A percentile compares a stretch with the other conserved stretches of the same genome.
These are phyloP conservation scores for Ustilago nuda DNA, from an alignment of 1,284 basidiomycete species.

Conservation along the genomic window DNA sequence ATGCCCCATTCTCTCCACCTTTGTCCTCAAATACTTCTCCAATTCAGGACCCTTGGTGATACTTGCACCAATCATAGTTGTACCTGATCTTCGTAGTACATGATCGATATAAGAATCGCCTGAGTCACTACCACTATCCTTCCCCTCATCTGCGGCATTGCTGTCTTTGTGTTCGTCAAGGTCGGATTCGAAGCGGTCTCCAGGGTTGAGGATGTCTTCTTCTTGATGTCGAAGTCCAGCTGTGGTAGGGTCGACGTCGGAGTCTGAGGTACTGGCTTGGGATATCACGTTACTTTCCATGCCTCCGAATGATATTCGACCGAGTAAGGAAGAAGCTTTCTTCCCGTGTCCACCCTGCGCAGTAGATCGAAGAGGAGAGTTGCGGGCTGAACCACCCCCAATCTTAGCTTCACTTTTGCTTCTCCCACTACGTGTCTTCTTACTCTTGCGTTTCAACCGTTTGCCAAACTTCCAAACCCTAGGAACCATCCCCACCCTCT, in stretches of 20 bases:
- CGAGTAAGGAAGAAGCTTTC: constrained; percentile 23
- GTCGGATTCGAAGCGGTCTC: constrained; percentile 24
- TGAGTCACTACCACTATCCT: constrained; percentile 44
- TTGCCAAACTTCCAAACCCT: constrained; percentile 78
- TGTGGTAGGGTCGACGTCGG: constrained; percentile 21
- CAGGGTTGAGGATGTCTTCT: constrained; percentile 27
- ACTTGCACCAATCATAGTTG: constrained; percentile 85
- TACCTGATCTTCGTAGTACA: constrained; percentile 75
- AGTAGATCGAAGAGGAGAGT: background rate
- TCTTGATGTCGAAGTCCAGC: constrained; percentile 30
- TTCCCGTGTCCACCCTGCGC: background rate
- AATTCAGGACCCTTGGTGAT: constrained; percentile 85
- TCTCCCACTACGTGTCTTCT: constrained; percentile 7
- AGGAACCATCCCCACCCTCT: constrained; percentile 94
- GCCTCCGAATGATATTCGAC: constrained; percentile 19
- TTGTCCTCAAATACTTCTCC: constrained; percentile 94
- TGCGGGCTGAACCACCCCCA: background rate
- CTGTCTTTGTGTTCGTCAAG: constrained; percentile 2
- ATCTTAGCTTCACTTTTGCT: constrained; percentile 4
- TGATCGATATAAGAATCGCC: constrained; percentile 61
- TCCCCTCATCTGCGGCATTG: constrained; percentile 24
- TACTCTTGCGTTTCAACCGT: constrained; percentile 24
- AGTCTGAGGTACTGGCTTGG: constrained; percentile 27
- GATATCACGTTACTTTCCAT: constrained; percentile 46
- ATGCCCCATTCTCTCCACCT: constrained; percentile 96